Evolutionary conservation across 2,329 filamentous ascomycete genomes (phyloP).

Genomic region (Raffaelea arxii): DNA sequence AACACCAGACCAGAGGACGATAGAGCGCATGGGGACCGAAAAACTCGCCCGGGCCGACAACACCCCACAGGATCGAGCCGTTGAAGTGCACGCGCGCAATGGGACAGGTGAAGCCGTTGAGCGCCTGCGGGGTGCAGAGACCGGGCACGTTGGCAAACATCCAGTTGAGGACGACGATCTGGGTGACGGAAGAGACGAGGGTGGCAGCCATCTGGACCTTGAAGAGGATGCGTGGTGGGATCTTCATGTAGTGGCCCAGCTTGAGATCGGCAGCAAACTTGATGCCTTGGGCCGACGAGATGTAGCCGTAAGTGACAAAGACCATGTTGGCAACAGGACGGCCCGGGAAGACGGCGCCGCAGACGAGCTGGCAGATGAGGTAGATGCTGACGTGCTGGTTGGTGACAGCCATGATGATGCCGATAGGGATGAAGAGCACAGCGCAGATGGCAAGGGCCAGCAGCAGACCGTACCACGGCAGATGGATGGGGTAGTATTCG

Average conservation of each 20-base stretch:
- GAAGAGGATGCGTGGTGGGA: constrained; percentile 70
- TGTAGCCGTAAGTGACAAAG: constrained; percentile 85
- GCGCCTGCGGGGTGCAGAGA: constrained; percentile 69
- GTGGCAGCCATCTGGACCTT: constrained; percentile 69
- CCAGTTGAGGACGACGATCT: constrained; percentile 82
- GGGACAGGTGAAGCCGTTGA: constrained; percentile 81
- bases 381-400: constrained; percentile 85
- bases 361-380: constrained; percentile 77
- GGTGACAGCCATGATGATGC: constrained; percentile 87
- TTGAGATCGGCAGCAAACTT: constrained; percentile 85
- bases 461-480: constrained; percentile 80
- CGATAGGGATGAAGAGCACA: constrained; percentile 79
- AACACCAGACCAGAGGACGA: constrained; percentile 69
- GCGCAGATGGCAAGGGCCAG: constrained; percentile 70
- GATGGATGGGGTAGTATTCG: constrained; percentile 73
- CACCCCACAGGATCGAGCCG: constrained; percentile 81
- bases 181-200: constrained; percentile 66
- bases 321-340: constrained; percentile 88
- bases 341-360: constrained; percentile 72
- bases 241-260: constrained; percentile 81
- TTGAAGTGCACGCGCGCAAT: constrained; percentile 86
- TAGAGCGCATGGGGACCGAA: constrained; percentile 71
- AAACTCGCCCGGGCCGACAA: constrained; percentile 74
- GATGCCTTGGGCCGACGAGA: constrained; percentile 78
- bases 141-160: constrained; percentile 71